Evolutionary conservation across 805 yeast genomes (phyloP).

Genomic region (Metschnikowia noctiluminum): DNA sequence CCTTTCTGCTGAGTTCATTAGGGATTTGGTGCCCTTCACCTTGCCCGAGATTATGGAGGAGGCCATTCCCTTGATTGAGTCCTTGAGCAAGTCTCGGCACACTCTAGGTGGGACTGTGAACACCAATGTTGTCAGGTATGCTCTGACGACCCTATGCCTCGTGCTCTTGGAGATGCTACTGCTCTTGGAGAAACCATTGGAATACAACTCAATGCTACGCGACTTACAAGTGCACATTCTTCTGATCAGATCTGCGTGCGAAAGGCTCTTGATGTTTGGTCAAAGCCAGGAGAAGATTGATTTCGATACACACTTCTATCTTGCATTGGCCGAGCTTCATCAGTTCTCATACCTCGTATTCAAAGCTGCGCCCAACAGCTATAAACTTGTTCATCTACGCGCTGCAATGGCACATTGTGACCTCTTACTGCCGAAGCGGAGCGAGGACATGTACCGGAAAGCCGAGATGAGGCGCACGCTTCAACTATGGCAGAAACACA

Average conservation of each 20-base stretch:
- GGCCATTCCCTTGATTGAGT: not conserved
- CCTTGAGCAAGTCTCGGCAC: constrained; percentile 1
- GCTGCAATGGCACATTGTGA: constrained; percentile 12
- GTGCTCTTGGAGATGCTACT: constrained; percentile 4
- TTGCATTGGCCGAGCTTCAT: constrained; percentile 15
- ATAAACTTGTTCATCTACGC: constrained; percentile 8
- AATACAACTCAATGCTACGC: constrained; percentile 1
- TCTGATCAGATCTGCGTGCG: constrained; percentile 6
- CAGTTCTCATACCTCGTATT: constrained; percentile 10
- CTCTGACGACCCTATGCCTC: constrained; percentile 8
- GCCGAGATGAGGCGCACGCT: constrained; percentile 8
- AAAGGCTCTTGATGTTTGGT: constrained; percentile 1
- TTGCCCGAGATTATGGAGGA: constrained; percentile 5
- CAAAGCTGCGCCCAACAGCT: not conserved
- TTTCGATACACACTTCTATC: constrained; percentile 8
- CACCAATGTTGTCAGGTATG: constrained; percentile 4
- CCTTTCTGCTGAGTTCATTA: not conserved
- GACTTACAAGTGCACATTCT: constrained; percentile 8
- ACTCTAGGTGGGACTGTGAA: not conserved
- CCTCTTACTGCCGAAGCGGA: not conserved
- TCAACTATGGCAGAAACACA: constrained; percentile 9
- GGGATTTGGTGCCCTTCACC: constrained; percentile 8
- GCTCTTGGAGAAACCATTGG: not conserved
- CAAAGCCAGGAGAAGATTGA: not conserved
- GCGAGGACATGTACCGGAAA: not conserved